Evolutionary conservation across 148 eudicot species (phyloP).

Genomic region (Fallopia convolvulus): DNA sequence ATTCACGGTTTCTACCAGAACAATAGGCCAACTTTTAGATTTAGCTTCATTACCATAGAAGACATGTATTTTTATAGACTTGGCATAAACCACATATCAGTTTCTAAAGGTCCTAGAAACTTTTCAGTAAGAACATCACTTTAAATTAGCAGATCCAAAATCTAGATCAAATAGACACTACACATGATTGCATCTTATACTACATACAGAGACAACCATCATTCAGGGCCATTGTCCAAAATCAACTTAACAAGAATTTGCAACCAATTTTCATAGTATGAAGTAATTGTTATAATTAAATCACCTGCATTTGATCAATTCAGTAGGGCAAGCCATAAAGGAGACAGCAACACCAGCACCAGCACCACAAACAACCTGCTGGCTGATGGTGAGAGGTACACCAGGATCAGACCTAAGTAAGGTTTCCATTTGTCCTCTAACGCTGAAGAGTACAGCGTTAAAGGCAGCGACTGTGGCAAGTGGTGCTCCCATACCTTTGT

Average conservation of each 20-base stretch:
- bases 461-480: conserved; percentile 95
- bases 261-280: neutral
- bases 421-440: conserved; percentile 83
- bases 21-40: neutral
- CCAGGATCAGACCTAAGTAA: conserved; percentile 65
- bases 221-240: neutral
- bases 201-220: neutral
- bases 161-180: neutral
- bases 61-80: too few relatives aligned
- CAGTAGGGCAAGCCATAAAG: conserved; percentile 87
- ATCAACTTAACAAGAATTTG: neutral
- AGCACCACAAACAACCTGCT: conserved; percentile 75
- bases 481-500: conserved; percentile 99
- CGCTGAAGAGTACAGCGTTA: conserved; percentile 81
- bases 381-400: conserved; percentile 54
- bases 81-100: neutral
- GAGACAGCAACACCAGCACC: conserved; percentile 93
- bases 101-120: neutral
- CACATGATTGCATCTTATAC: neutral
- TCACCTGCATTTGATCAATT: conserved; percentile 90
- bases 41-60: neutral
- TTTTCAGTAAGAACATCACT: neutral
- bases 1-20: neutral
- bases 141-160: too few relatives aligned
- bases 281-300: neutral